A percentile compares a stretch with the other conserved stretches of the same genome.
phyloP scores from a whole-genome alignment of 140 eudicot genomes.

The Flaveria floridana region DNA sequence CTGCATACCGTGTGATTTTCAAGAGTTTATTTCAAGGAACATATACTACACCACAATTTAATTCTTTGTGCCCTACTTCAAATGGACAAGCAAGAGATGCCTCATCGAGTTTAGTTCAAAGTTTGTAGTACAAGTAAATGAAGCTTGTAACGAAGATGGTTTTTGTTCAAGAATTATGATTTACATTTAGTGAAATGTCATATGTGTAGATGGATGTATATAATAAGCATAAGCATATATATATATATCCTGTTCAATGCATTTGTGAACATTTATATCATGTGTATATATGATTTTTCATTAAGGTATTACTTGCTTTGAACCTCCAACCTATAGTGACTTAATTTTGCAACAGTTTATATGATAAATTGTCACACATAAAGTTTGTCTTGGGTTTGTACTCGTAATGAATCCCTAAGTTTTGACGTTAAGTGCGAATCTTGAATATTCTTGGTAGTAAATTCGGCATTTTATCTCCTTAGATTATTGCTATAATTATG shows the following conservation, averaged over 20 bases:
- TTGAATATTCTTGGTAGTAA: no score
- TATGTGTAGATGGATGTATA: conserved; percentile 25
- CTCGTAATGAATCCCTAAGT: no score
- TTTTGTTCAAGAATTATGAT: conserved; percentile 18
- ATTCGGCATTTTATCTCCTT: no score
- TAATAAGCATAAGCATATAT: conserved; percentile 12
- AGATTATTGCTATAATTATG: no score
- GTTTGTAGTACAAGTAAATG: conserved; percentile 29
- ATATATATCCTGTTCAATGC: background rate
- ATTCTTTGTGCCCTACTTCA: conserved; percentile 20
- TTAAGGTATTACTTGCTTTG: background rate
- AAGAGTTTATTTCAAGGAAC: conserved; percentile 51
- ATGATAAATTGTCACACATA: background rate
- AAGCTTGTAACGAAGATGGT: conserved; percentile 15
- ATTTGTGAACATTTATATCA: background rate
- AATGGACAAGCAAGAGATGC: conserved; percentile 27
- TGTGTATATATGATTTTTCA: conserved; percentile 1
- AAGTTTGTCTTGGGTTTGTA: no score
- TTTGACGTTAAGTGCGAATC: no score
- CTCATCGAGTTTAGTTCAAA: conserved; percentile 29
- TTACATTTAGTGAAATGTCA: conserved; percentile 17
- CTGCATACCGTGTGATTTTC: conserved; percentile 44
- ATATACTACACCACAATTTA: conserved; percentile 47
- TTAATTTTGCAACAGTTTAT: background rate
- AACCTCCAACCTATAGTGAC: background rate